Conservation (phyloP, 2,329 filamentous ascomycete species). For the Clathrospora elynae region DNA sequence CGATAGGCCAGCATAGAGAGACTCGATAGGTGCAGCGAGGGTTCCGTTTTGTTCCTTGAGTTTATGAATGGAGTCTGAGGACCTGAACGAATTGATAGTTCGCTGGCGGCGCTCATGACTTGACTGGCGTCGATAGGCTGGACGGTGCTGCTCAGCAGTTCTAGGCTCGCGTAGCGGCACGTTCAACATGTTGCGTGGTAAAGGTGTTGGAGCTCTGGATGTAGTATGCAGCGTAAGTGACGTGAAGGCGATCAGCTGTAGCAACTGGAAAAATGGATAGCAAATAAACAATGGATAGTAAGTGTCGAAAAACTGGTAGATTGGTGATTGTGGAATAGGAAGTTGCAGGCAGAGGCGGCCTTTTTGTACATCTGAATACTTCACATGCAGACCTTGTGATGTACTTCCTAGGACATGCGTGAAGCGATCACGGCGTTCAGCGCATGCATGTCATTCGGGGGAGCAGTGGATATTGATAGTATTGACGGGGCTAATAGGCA, state of each 20-base stretch:
- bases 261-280: background rate
- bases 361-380: constrained; percentile 10
- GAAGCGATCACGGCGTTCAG: constrained; percentile 7
- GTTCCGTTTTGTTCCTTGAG: constrained; percentile 14
- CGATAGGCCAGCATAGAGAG: constrained; percentile 66
- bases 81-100: constrained; percentile 10
- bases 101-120: constrained; percentile 11
- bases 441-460: constrained; percentile 11
- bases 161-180: constrained; percentile 6
- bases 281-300: constrained; percentile 1
- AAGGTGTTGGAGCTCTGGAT: background rate
- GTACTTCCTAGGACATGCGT: constrained; percentile 5
- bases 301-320: background rate
- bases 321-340: background rate
- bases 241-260: background rate
- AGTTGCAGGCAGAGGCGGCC: constrained; percentile 2
- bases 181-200: constrained; percentile 7
- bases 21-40: constrained; percentile 14
- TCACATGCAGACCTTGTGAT: constrained; percentile 9
- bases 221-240: background rate
- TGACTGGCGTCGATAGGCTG: constrained; percentile 5
- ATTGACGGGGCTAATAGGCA: constrained; percentile 1
- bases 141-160: constrained; percentile 1
- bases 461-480: constrained; percentile 13
- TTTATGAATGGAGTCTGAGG: constrained; percentile 6